A percentile compares a stretch with the other conserved stretches of the same genome.
Evolutionary conservation across 2,329 filamentous ascomycete species (phyloP).

Genomic region (Alternaria infectoria): DNA sequence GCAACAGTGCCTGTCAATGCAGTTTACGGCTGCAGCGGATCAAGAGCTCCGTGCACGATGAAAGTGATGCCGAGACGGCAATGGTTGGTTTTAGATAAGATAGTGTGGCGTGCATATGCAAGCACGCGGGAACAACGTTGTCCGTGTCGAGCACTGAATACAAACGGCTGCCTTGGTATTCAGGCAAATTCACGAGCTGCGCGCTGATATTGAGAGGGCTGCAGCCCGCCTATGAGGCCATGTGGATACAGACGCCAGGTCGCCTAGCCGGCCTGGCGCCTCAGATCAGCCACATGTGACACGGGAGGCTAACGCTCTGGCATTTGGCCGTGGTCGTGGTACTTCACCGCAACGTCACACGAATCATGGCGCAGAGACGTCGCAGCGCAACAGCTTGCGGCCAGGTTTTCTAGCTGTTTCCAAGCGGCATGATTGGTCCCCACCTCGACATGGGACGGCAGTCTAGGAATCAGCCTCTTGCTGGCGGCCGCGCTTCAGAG

Average conservation of each 20-base stretch:
- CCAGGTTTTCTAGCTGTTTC: slow-evolving; percentile 46
- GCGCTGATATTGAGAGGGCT: slow-evolving; percentile 5
- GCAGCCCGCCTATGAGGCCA: background rate
- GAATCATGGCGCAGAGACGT: slow-evolving; percentile 28
- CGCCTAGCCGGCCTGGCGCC: background rate
- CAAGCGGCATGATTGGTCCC: slow-evolving; percentile 38
- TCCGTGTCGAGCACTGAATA: slow-evolving; percentile 10
- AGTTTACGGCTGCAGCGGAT: slow-evolving; percentile 15
- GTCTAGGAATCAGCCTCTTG: slow-evolving; percentile 15
- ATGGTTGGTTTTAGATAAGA: slow-evolving; percentile 5
- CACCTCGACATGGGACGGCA: slow-evolving; percentile 12
- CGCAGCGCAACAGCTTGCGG: slow-evolving; percentile 16
- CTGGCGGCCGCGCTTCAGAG: slow-evolving; percentile 27
- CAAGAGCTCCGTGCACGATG: slow-evolving; percentile 20
- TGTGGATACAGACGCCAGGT: background rate
- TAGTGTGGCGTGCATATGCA: slow-evolving; percentile 16
- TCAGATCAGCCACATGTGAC: slow-evolving; percentile 1
- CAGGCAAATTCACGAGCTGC: slow-evolving; percentile 23
- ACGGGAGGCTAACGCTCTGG: background rate
- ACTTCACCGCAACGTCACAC: slow-evolving; percentile 23
- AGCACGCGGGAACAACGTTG: slow-evolving; percentile 3
- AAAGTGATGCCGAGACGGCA: slow-evolving; percentile 3
- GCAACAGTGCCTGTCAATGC: slow-evolving; percentile 27
- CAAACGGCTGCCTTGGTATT: slow-evolving; percentile 21
- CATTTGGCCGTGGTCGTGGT: background rate